Base-by-base conservation (phyloP, 1,284 basidiomycete species). In the Amylostereum areolatum region DNA sequence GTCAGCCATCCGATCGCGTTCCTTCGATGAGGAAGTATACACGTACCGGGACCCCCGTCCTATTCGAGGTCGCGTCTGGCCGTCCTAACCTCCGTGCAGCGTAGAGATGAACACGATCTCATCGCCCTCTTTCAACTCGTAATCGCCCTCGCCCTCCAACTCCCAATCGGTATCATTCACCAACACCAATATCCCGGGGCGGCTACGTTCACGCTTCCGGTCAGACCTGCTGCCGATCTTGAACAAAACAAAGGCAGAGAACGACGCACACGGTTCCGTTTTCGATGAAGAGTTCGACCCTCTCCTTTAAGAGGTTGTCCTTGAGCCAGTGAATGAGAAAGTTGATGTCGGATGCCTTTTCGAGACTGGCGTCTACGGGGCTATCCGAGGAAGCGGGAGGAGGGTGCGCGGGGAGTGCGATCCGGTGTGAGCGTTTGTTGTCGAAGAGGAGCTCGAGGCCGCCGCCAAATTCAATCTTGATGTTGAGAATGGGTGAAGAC, bases 91-190 rank as follows among this genome's bases (percentile, higher is more conserved):
- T 1, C 95, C 95, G 60, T 98, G 96, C 42, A 98, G 68, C 0
- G 95, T 98, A 33, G 92, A 96, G 57, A 98, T 98, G 66, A 99
- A 96, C 5, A 97, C 91, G 46, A 98, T 78, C 68, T 96, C 89
- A 65, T 99, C 96, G 2, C 80, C 77, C 35, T 86, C 74, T 64
- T 89, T 76, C 50, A 98, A 66, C 55, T 73, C 73, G 64, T 97
- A 98, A 30, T 89, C 85, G 25, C 92, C 85, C 67, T 98, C 96
- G 32, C 93, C 94, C 64, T 98, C 95, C 8, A 99, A 76, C 64
- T 98, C 96, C 96, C 96, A 99, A 62, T 99, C 96, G 1, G 92
- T 90, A 59, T 97, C 92, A 64, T 98, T 99, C 55, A 99, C 84
- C 30, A 99, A 74, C 0, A 98, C 95, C 4, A 99, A 75, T 40